Base-by-base conservation (phyloP, 768 basidiomycete genomes). In the Lepiota subincarnata region DNA sequence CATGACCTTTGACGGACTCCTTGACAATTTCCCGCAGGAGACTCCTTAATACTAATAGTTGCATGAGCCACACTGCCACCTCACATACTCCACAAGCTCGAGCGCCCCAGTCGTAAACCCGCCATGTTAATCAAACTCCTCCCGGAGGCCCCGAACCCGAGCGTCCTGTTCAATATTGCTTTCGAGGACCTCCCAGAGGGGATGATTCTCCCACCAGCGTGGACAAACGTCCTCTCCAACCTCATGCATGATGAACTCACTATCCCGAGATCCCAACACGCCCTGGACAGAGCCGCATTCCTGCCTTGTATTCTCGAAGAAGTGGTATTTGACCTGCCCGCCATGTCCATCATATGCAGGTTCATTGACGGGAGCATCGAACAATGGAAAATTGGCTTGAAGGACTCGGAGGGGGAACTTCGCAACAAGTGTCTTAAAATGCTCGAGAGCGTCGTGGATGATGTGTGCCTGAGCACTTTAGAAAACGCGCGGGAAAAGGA, bases 261-360 rank as follows among this genome's bases (percentile, higher is more conserved):
- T 19, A 61, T 74, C 22, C 86, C 82, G 2, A 64, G 66, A 0
- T 70, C 69, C 14, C 66, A 84, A 7, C 83, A 86, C 63, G 75
- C 78, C 28, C 70, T 86, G 41, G 86, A 87, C 70, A 76, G 76
- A 58, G 73, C 82, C 18, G 79, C 78, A 4, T 82, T 81, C 41
- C 66, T 86, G 22, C 73, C 80, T 12, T 74, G 73, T 44, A 70
- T 86, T 34, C 66, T 84, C 26, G 71, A 76, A 40, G 76, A 86
- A 60, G 78, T 89, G n/a, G 69, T 72, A 6, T 83, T 88, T 67
- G 82, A 90, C 62, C 60, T 88, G 48, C 66, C 70, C 8, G 64
- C 63, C 20, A 65, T 67, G 35, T 72, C 73, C 40, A 70, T 87
- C 34, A 62, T 67, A 0, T 84, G 82, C 60, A 67, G 63, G 43